Conservation (phyloP, 768 basidiomycete species). For the Suillus decipiens region DNA sequence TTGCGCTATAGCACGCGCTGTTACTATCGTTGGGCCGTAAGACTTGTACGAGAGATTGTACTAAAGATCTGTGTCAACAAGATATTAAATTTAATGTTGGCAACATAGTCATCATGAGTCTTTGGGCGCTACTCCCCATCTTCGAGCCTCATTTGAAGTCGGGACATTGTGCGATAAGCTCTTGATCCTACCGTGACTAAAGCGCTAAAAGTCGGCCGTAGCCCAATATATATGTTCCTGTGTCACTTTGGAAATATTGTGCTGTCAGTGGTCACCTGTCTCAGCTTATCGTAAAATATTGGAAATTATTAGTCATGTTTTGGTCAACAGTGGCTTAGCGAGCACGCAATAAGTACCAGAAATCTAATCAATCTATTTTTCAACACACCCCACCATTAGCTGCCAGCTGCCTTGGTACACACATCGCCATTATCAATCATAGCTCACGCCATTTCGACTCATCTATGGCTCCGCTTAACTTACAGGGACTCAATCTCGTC, state of each 20-base stretch:
- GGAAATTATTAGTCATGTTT: slow-evolving; percentile 12
- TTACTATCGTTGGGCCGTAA: not conserved
- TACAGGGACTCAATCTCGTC: slow-evolving; percentile 83
- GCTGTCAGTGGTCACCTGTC: not conserved
- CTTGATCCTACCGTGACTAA: too few relatives aligned
- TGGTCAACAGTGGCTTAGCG: slow-evolving; percentile 8
- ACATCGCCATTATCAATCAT: not conserved
- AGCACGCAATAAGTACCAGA: slow-evolving; percentile 14
- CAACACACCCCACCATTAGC: slow-evolving; percentile 15
- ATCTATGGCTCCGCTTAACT: slow-evolving; percentile 66
- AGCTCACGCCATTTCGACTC: slow-evolving; percentile 5
- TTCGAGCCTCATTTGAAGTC: too few relatives aligned
- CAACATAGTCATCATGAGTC: not conserved
- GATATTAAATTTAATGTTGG: not conserved
- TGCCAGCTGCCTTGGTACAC: slow-evolving; percentile 6
- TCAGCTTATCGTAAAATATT: not conserved
- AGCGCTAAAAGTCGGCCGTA: not conserved
- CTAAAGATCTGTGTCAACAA: too few relatives aligned
- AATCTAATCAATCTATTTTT: slow-evolving; percentile 18
- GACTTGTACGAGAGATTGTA: too few relatives aligned
- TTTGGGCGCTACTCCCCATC: too few relatives aligned
- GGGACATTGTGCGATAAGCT: too few relatives aligned
- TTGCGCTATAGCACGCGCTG: not conserved
- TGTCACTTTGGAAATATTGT: not conserved
- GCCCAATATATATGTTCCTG: not conserved